Base-by-base conservation (phyloP, 805 yeast genomes). In the Saccharomycopsis lassenensis region DNA sequence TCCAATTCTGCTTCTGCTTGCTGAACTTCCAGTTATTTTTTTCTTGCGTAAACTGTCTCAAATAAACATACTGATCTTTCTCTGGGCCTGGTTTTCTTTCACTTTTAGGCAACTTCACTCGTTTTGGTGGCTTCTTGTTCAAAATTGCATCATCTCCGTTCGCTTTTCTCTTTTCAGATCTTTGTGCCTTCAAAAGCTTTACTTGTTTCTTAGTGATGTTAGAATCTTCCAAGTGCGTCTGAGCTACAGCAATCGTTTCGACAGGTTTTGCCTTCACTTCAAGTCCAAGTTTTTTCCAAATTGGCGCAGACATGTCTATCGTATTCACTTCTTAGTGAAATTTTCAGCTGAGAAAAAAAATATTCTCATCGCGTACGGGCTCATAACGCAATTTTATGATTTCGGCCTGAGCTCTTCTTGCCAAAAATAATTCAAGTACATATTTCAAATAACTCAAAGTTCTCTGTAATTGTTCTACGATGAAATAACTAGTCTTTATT, bases 1-100 rank as follows among this genome's bases (percentile, higher is more conserved):
- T 65, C 94, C 94, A 83, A 51, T 82, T 82, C 56, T 83, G 94
- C 46, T 83, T 82, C 61, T 77, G 87, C 50, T 83, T 83, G 40
- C 85, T 77, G 54, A 83, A 83, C 60, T 83, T 83, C 94, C 94
- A 83, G 40, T 67, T 63, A 0, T 58, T 71, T 41, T 56, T 59
- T 44, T 78, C 83, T 8, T 66, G 63, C 3, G 58, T 52, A 49
- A 65, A 83, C 36, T 69, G 76, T 39, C 70, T 65, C 47, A 82
- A 56, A 50, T 82, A 82, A 1, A 60, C 70, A 24, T 77, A 61
- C 52, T 82, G 91, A 48, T 82, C 94, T 44, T 70, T 74, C 45
- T 78, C 89, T 1, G 85, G 81, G 1, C 84, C 77, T 4, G 58
- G 51, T 1, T 64, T 62, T 36, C 84, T 66, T 49, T 79, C 80